A percentile compares a stretch with the other conserved stretches of the same genome.
Evolutionary conservation across 192 early-diverging fungal species (phyloP).

Genomic region (Coemansia sp.): DNA sequence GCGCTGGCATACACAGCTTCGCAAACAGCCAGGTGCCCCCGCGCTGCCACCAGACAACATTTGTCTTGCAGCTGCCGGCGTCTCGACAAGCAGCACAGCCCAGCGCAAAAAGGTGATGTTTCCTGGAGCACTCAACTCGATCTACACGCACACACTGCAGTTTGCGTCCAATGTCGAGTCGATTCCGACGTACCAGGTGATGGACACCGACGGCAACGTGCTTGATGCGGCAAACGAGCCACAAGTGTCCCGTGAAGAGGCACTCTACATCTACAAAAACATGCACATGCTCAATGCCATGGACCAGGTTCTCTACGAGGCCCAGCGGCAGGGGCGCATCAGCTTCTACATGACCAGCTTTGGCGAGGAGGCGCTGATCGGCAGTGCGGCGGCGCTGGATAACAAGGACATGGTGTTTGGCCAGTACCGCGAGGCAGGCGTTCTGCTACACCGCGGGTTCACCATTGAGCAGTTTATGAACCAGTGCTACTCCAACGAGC

Average conservation of each 20-base stretch:
- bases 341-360: constrained; percentile 99
- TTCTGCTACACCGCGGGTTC: constrained; percentile 93
- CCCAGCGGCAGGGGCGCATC: constrained; percentile 96
- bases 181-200: constrained; percentile 90
- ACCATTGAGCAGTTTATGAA: constrained; percentile 93
- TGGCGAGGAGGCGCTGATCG: constrained; percentile 96
- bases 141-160: constrained; percentile 62
- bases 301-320: constrained; percentile 96
- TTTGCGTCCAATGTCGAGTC: constrained; percentile 67
- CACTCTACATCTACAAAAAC: constrained; percentile 80
- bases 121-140: constrained; percentile 64
- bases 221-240: constrained; percentile 63
- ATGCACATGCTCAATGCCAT: constrained; percentile 90
- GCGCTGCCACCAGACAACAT: neutral
- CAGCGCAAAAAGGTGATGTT: constrained; percentile 62
- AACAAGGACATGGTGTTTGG: constrained; percentile 91
- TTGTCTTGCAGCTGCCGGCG: neutral
- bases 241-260: constrained; percentile 74
- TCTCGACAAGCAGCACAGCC: constrained; percentile 20
- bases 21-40: neutral
- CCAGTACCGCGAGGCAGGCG: constrained; percentile 97
- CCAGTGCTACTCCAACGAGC: constrained; percentile 92
- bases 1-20: neutral
- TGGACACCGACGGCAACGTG: constrained; percentile 84
- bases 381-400: constrained; percentile 84